Evolutionary conservation across 2,329 filamentous ascomycete genomes (phyloP).

Genomic region (Hymenotorrendiella dingleyae): DNA sequence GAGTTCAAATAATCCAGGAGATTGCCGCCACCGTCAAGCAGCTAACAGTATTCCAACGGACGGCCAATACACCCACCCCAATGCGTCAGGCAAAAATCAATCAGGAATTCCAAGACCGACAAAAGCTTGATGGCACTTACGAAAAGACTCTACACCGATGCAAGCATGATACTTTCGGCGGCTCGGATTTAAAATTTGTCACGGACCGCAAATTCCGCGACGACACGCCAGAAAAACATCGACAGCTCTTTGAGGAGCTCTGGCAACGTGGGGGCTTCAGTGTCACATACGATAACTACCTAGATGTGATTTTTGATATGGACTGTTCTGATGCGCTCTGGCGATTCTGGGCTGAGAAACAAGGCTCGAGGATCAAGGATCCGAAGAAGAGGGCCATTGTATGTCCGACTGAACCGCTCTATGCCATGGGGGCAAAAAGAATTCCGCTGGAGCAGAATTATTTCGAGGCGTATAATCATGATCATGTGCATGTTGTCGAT

Average conservation of each 20-base stretch:
- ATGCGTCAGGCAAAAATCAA: constrained; percentile 46
- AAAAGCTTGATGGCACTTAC: constrained; percentile 33
- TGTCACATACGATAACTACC: constrained; percentile 40
- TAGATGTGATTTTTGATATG: constrained; percentile 37
- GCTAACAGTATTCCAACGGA: constrained; percentile 48
- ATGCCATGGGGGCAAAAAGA: constrained; percentile 42
- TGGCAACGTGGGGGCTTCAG: constrained; percentile 43
- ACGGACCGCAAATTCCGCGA: constrained; percentile 42
- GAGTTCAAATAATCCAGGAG: constrained; percentile 24
- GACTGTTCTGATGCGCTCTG: constrained; percentile 41
- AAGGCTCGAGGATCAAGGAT: constrained; percentile 39
- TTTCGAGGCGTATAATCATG: constrained; percentile 43
- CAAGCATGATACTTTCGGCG: constrained; percentile 41
- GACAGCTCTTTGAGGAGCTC: constrained; percentile 38
- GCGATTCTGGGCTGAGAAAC: constrained; percentile 43
- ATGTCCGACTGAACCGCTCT: constrained; percentile 39
- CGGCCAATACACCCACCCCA: constrained; percentile 51
- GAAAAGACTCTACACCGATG: constrained; percentile 38
- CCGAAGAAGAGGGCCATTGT: constrained; percentile 39
- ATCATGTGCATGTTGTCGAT: constrained; percentile 41
- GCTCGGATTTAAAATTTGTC: too few relatives aligned
- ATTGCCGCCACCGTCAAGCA: constrained; percentile 34
- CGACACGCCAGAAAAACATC: constrained; percentile 37
- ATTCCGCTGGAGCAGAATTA: constrained; percentile 42
- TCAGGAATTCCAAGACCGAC: constrained; percentile 36